phyloP scores from a whole-genome alignment of 1,139 yeast species.

The Protomyces macrosporus region DNA sequence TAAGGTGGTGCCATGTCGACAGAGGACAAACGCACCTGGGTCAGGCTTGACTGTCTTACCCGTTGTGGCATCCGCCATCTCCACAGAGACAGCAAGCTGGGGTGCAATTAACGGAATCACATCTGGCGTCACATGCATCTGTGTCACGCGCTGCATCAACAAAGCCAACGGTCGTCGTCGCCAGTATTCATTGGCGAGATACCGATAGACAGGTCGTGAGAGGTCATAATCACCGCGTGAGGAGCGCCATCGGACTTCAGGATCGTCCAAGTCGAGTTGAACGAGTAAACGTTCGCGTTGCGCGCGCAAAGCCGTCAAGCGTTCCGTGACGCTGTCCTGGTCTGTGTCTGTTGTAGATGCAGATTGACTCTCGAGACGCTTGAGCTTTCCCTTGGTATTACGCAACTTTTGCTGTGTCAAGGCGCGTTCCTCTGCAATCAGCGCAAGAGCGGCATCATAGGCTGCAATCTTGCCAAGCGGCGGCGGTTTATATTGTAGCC shows the following conservation, averaged over 20 bases:
- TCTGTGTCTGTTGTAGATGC: conserved; percentile 8
- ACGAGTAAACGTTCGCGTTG: conserved; percentile 25
- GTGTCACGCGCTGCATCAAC: conserved; percentile 84
- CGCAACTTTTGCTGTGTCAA: conserved; percentile 26
- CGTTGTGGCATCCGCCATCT: conserved; percentile 63
- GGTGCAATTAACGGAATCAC: conserved; percentile 90
- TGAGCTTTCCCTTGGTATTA: conserved; percentile 11
- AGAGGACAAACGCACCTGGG: conserved; percentile 50
- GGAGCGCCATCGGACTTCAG: conserved; percentile 31
- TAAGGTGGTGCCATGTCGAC: conserved; percentile 64
- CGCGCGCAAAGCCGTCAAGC: conserved; percentile 15
- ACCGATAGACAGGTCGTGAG: conserved; percentile 71
- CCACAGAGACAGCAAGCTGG: conserved; percentile 63
- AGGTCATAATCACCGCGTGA: conserved; percentile 49
- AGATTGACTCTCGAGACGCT: background rate
- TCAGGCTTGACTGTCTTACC: conserved; percentile 56
- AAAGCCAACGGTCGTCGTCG: conserved; percentile 59
- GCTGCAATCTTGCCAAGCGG: conserved; percentile 31
- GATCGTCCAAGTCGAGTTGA: conserved; percentile 32
- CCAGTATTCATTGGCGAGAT: conserved; percentile 67
- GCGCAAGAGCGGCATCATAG: conserved; percentile 30
- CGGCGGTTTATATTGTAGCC: conserved; percentile 23
- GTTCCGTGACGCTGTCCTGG: background rate
- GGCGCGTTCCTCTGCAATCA: conserved; percentile 28
- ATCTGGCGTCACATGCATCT: conserved; percentile 81